Evolutionary conservation across 495 filamentous ascomycete species (phyloP), one percentile per base, ranked within the genome.

Genomic region (Podospora didyma): DNA sequence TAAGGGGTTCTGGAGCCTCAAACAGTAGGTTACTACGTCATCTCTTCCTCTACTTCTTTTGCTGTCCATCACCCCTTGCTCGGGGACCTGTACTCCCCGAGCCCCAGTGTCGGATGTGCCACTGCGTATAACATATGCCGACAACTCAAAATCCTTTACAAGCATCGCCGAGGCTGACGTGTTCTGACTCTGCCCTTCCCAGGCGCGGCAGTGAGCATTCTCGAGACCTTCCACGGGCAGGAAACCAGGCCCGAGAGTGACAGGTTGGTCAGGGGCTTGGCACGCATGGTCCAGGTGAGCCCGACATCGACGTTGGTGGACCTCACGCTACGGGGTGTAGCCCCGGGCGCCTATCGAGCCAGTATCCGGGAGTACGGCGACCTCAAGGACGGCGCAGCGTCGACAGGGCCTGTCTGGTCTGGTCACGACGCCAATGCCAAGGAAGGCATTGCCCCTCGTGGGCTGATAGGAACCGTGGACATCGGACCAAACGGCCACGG

Each of bases 141-240:
- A n/a, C n/a, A n/a, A 20, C 39, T 17, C 22, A 20, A 53, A 16
- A 42, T 5, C 12, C 37, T 28, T 24, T 46, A 22, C 12, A 51
- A 50, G 19, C 24, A 24, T 37, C n/a, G 26, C 53, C 46, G 19
- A 42, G n/a, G 42, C 57, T 63, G 23, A 54, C 47, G 46, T 46
- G 44, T 48, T 37, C n/a, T 42, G 49, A 34, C 39, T 44, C 31
- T 44, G 26, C 39, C 14, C 28, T 23, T 14, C 34, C 31, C 26
- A 94, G 90, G 83, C 68, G 92, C 93, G 21, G 94, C 94, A 34
- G 94, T 98, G 34, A 95, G 90, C 71, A 97, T 98, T 68, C 86
- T 97, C 59, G 93, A 98, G 75, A 96, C 90, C 24, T 93, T 95
- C 72, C 80, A 84, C 49, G 54, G 70, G 45, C 52, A 66, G 41